These are phyloP conservation scores for Dentipellis sp. DNA, from an alignment of 768 basidiomycete species.

Conservation along the genomic window DNA sequence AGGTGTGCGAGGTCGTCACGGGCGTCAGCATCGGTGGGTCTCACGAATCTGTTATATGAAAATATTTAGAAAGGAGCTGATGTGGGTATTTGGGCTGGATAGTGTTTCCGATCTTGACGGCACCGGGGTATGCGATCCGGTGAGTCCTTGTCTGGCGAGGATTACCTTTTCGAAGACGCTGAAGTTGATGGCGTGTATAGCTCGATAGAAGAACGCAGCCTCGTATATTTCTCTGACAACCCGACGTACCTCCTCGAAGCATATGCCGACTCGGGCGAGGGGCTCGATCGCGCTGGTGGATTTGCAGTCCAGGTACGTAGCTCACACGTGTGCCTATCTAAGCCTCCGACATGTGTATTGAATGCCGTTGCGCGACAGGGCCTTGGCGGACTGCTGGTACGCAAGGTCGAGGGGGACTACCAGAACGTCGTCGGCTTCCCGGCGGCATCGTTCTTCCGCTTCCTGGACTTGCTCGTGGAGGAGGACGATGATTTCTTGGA, in stretches of 20 bases:
- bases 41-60: too few relatives aligned
- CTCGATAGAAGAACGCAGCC: conserved; percentile 72
- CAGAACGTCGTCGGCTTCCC: conserved; percentile 93
- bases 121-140: conserved; percentile 73
- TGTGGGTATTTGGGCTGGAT: background rate
- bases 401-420: conserved; percentile 85
- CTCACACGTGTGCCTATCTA: background rate
- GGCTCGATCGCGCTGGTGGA: conserved; percentile 83
- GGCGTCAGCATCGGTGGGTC: conserved; percentile 72
- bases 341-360: background rate
- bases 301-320: conserved; percentile 83
- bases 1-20: conserved; percentile 86
- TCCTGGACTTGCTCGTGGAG: conserved; percentile 58
- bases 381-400: conserved; percentile 69
- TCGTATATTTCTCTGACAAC: conserved; percentile 71
- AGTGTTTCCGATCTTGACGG: conserved; percentile 69
- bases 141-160: conserved; percentile 14
- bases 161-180: background rate
- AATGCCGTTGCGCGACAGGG: conserved; percentile 36
- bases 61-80: background rate
- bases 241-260: conserved; percentile 51
- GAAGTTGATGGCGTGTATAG: conserved; percentile 25
- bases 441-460: conserved; percentile 72
- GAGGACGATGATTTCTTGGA: conserved; percentile 68
- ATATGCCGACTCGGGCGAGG: conserved; percentile 82